These are phyloP conservation scores for Candida morakotiae DNA, from an alignment of 805 yeast species.

Conservation along the genomic window DNA sequence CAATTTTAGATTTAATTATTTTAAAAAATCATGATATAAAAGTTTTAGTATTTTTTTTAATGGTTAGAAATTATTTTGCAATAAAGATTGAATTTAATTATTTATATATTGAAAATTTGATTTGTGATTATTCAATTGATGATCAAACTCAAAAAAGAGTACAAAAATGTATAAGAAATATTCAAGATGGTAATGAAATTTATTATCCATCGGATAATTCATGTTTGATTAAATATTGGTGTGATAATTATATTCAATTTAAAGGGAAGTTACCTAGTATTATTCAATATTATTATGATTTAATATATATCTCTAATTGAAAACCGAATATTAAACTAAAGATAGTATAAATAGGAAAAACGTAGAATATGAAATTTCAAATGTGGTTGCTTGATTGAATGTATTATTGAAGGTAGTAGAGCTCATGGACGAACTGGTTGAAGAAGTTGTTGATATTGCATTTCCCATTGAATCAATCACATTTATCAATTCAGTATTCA, in stretches of 20 bases:
- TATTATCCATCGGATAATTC: background rate
- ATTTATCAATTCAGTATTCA: background rate
- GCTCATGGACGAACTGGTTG: too few relatives aligned
- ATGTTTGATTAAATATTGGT: constrained; percentile 2
- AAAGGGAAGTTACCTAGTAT: background rate
- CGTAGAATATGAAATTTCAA: background rate
- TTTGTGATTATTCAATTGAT: constrained; percentile 1
- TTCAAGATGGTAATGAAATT: background rate
- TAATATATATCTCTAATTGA: background rate
- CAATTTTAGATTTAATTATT: background rate
- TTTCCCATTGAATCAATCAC: too few relatives aligned
- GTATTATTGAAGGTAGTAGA: too few relatives aligned
- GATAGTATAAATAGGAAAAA: background rate
- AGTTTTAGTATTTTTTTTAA: constrained; percentile 2
- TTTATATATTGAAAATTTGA: background rate
- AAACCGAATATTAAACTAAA: background rate
- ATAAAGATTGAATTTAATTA: constrained; percentile 1
- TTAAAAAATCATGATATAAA: background rate
- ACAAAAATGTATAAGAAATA: background rate
- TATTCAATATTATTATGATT: background rate
- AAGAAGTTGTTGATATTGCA: too few relatives aligned
- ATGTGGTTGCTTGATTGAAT: background rate
- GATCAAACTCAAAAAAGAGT: background rate
- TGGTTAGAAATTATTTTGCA: constrained; percentile 3
- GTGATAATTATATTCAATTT: background rate